Evolutionary conservation across 2,329 filamentous ascomycete species (phyloP).

Genomic region (Xylaria sp.): DNA sequence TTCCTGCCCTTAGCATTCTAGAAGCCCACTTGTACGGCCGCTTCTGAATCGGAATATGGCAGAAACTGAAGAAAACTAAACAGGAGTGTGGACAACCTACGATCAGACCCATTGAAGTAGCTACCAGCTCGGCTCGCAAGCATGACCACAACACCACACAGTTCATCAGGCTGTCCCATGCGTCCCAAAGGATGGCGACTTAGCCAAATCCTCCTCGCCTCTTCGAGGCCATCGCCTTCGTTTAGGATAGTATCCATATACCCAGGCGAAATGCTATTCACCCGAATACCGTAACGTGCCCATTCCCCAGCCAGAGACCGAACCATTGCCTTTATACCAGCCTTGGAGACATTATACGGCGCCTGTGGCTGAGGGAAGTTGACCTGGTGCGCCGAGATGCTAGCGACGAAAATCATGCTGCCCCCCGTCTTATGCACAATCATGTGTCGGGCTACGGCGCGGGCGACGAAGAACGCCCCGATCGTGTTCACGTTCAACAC

Average conservation of each 20-base stretch:
- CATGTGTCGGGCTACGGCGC: conserved; percentile 69
- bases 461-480: conserved; percentile 75
- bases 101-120: conserved; percentile 75
- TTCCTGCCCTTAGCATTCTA: background rate
- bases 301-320: conserved; percentile 77
- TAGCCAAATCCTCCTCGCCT: conserved; percentile 65
- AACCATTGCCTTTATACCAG: conserved; percentile 70
- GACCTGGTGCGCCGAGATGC: conserved; percentile 73
- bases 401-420: conserved; percentile 72
- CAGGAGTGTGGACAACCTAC: conserved; percentile 20
- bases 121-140: conserved; percentile 68
- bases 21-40: background rate
- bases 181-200: conserved; percentile 70
- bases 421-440: conserved; percentile 61
- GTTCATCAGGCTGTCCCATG: conserved; percentile 71
- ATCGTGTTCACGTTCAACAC: conserved; percentile 78
- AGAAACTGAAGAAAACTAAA: background rate
- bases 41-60: background rate
- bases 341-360: conserved; percentile 78
- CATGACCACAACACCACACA: conserved; percentile 70
- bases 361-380: conserved; percentile 79
- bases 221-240: conserved; percentile 67
- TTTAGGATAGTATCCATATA: conserved; percentile 84
- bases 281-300: conserved; percentile 74
- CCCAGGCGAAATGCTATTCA: conserved; percentile 76